phyloP scores from a whole-genome alignment of 2,329 filamentous ascomycete species.

The Ceratocystis colombiana region DNA sequence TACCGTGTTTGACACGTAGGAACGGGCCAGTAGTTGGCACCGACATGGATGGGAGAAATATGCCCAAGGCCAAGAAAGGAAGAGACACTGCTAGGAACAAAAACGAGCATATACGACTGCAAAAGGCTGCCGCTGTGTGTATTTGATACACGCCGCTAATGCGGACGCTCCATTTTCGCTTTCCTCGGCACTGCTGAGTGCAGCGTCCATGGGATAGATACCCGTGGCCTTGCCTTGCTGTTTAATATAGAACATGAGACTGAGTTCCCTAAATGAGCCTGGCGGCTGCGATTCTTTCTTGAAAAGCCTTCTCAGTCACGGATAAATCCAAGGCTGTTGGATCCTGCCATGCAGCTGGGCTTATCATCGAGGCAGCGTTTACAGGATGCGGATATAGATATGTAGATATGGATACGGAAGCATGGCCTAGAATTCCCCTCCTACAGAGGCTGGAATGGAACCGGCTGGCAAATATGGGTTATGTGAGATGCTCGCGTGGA shows the following conservation, averaged over 20 bases:
- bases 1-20: slow-evolving; percentile 5
- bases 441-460: neutral
- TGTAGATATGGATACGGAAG: neutral
- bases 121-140: no score
- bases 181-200: no score
- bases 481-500: neutral
- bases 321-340: neutral
- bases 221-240: no score
- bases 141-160: no score
- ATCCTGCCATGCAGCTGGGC: neutral
- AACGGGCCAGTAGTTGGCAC: slow-evolving; percentile 2
- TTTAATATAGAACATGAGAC: neutral
- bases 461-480: neutral
- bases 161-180: no score
- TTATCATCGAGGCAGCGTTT: neutral
- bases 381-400: neutral
- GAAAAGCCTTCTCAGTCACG: neutral
- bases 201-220: no score
- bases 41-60: neutral
- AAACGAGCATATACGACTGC: neutral
- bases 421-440: neutral
- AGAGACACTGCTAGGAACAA: neutral
- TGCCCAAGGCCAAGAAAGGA: neutral
- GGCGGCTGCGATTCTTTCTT: neutral
- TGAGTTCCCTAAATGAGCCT: neutral